phyloP scores from a whole-genome alignment of 1,284 basidiomycete species.

The Ganoderma sp. region DNA sequence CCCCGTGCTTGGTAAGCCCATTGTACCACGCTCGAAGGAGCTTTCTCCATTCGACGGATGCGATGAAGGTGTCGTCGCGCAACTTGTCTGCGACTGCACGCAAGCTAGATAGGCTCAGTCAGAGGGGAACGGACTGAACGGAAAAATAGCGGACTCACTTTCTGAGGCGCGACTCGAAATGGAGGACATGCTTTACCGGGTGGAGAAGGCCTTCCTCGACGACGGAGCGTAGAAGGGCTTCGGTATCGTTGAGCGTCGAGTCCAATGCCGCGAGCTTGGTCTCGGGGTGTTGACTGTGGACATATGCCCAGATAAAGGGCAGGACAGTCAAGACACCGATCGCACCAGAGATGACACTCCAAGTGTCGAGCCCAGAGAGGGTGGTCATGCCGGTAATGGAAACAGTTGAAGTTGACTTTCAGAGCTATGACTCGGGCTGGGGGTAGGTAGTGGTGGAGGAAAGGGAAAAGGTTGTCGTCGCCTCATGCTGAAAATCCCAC shows the following conservation, averaged over 20 bases:
- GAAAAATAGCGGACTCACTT: not conserved
- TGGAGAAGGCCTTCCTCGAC: not conserved
- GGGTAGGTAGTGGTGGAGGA: not conserved
- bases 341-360: not conserved
- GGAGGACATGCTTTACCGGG: conserved; percentile 31
- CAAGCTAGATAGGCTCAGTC: not conserved
- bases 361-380: not conserved
- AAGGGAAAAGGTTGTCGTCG: not conserved
- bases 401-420: too few relatives aligned
- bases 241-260: not conserved
- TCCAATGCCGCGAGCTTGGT: not conserved
- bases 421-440: too few relatives aligned
- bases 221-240: not conserved
- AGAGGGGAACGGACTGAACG: not conserved
- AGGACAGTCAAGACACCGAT: not conserved
- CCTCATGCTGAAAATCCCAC: not conserved
- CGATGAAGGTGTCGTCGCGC: not conserved
- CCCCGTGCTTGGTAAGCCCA: not conserved
- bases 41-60: not conserved
- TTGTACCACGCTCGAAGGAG: conserved; percentile 6
- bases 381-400: not conserved
- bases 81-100: not conserved
- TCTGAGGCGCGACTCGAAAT: conserved; percentile 8
- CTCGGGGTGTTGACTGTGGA: not conserved
- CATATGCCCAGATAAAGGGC: not conserved